phyloP scores from a whole-genome alignment of 306 rosid species.

The Pyrus pyrifolia region DNA sequence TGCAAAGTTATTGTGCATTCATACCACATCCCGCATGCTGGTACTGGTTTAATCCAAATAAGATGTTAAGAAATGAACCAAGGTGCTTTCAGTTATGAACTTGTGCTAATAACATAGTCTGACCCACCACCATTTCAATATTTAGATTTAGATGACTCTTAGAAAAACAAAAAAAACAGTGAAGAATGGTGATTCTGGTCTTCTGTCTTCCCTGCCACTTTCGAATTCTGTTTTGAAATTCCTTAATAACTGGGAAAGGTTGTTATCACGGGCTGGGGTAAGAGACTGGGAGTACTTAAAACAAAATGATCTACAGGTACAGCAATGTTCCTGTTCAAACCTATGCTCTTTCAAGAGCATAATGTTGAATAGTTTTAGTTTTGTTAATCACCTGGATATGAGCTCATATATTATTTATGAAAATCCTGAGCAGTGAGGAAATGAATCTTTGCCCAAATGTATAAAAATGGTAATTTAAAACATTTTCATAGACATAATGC shows the following conservation, averaged over 20 bases:
- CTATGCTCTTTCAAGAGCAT: not conserved
- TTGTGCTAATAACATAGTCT: not conserved
- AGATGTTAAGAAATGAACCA: not conserved
- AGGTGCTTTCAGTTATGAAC: constrained; percentile 1
- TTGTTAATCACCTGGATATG: not conserved
- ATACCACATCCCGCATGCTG: constrained; percentile 1
- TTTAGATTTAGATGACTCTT: constrained; percentile 14
- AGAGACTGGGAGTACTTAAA: constrained; percentile 8
- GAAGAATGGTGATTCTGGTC: constrained; percentile 20
- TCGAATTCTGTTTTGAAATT: constrained; percentile 17
- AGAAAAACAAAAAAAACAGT: constrained; percentile 9
- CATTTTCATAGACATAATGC: not conserved
- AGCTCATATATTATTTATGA: not conserved
- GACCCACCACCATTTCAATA: not conserved
- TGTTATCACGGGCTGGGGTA: not conserved
- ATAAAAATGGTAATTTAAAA: not conserved
- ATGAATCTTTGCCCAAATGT: not conserved
- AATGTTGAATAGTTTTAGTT: not conserved
- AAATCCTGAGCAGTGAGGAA: not conserved
- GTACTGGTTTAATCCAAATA: not conserved
- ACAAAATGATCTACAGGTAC: constrained; percentile 19
- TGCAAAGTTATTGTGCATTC: not conserved
- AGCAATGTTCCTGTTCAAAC: not conserved
- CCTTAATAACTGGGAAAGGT: constrained; percentile 11
- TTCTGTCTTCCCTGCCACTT: constrained; percentile 11